phyloP scores from a whole-genome alignment of 352 stramenopile genomes.

The Nothophytophthora sp. region DNA sequence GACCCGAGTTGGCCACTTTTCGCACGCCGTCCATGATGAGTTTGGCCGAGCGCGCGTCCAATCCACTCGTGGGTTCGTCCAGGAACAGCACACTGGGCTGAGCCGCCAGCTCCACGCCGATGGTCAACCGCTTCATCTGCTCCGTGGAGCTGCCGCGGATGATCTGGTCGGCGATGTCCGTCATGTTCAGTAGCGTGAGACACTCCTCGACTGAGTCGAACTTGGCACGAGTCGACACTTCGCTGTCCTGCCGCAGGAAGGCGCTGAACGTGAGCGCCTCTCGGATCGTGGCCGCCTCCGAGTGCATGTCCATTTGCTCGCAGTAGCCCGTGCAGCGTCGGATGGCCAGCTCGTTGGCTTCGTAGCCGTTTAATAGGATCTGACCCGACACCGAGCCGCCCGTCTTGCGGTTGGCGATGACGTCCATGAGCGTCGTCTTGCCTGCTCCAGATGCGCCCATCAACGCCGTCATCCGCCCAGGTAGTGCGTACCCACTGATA shows the following conservation, averaged over 20 bases:
- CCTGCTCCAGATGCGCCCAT: slow-evolving; percentile 62
- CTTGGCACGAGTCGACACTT: slow-evolving; percentile 38
- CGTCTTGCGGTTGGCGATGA: slow-evolving; percentile 89
- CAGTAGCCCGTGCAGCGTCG: slow-evolving; percentile 48
- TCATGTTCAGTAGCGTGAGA: slow-evolving; percentile 65
- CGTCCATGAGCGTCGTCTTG: slow-evolving; percentile 91
- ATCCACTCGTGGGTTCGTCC: slow-evolving; percentile 44
- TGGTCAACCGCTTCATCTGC: slow-evolving; percentile 44
- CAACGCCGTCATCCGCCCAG: slow-evolving; percentile 40
- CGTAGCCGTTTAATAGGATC: slow-evolving; percentile 18
- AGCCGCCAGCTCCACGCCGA: slow-evolving; percentile 35
- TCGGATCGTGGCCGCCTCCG: slow-evolving; percentile 82
- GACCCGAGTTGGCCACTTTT: slow-evolving; percentile 57
- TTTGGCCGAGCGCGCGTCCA: slow-evolving; percentile 68
- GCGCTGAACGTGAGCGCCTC: slow-evolving; percentile 90
- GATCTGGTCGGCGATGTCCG: slow-evolving; percentile 46
- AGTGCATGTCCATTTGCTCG: slow-evolving; percentile 86
- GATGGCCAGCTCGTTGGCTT: slow-evolving; percentile 17
- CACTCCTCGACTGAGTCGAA: slow-evolving; percentile 71
- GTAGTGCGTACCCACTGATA: slow-evolving; percentile 16
- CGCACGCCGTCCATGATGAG: slow-evolving; percentile 53
- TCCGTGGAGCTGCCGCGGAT: slow-evolving; percentile 28
- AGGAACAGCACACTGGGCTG: slow-evolving; percentile 39
- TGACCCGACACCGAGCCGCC: slow-evolving; percentile 34
- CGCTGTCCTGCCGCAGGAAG: slow-evolving; percentile 51